These are phyloP conservation scores for Speleostelium caveatum DNA, from an alignment of 78 protist genomes.

Conservation along the genomic window DNA sequence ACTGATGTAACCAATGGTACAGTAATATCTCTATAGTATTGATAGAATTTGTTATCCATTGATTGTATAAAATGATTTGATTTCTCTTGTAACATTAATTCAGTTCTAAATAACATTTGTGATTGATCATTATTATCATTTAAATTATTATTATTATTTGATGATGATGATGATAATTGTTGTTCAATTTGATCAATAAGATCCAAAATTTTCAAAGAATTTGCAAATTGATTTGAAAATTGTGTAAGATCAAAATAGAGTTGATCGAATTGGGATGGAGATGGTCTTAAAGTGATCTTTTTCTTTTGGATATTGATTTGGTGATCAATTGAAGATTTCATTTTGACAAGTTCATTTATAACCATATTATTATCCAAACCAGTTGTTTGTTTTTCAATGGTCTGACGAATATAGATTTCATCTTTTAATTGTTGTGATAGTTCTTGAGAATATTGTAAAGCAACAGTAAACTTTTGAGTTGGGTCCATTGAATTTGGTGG, in stretches of 20 bases:
- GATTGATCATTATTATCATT: not conserved
- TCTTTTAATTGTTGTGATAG: constrained; percentile 1
- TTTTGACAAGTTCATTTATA: not conserved
- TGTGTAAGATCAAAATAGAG: constrained; percentile 49
- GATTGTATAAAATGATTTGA: constrained; percentile 53
- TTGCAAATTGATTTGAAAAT: constrained; percentile 39
- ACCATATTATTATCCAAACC: constrained; percentile 43
- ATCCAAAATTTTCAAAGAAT: constrained; percentile 40
- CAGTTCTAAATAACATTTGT: constrained; percentile 35
- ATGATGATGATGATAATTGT: not conserved
- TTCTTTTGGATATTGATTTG: constrained; percentile 27
- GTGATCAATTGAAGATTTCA: constrained; percentile 15
- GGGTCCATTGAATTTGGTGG: constrained; percentile 74
- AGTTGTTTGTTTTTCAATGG: constrained; percentile 39
- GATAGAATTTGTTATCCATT: constrained; percentile 24
- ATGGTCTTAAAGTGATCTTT: constrained; percentile 64
- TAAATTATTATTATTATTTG: no score
- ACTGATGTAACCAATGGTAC: constrained; percentile 61
- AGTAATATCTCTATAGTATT: constrained; percentile 36
- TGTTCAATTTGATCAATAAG: constrained; percentile 15
- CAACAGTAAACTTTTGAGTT: constrained; percentile 52
- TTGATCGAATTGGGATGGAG: constrained; percentile 58
- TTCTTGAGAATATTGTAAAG: constrained; percentile 25
- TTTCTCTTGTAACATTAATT: constrained; percentile 78
- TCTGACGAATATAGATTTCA: constrained; percentile 32